Conservation (phyloP, 208 protist genomes). For the Crithidia brevicula region DNA sequence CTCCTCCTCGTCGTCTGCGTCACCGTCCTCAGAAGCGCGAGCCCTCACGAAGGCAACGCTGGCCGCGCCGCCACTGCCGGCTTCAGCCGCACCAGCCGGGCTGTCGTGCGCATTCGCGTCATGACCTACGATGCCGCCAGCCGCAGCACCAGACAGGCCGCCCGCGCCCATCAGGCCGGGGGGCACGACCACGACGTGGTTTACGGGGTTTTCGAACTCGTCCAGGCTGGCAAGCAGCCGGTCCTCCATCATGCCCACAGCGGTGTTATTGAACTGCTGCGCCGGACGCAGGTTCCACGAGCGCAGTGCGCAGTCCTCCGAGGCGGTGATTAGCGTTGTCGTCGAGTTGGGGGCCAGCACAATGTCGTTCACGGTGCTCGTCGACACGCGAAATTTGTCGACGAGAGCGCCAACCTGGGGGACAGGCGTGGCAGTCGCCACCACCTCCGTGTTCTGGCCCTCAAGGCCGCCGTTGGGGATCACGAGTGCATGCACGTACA, state of each 20-base stretch:
- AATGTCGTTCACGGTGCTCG: slow-evolving; percentile 84
- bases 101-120: not conserved
- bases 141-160: not conserved
- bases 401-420: slow-evolving; percentile 47
- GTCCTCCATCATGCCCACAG: slow-evolving; percentile 38
- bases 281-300: slow-evolving; percentile 64
- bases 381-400: slow-evolving; percentile 74
- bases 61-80: not conserved
- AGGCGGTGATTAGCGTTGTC: slow-evolving; percentile 64
- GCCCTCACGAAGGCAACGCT: not conserved
- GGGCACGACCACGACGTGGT: slow-evolving; percentile 73
- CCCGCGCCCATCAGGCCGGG: slow-evolving; percentile 21
- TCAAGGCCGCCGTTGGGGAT: slow-evolving; percentile 8
- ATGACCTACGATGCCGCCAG: too few relatives aligned
- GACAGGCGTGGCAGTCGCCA: not conserved
- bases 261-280: slow-evolving; percentile 15
- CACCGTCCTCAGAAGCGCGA: not conserved
- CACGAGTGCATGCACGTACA: slow-evolving; percentile 73
- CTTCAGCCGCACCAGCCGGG: slow-evolving; percentile 9
- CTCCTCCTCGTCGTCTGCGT: slow-evolving; percentile 4
- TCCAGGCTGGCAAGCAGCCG: slow-evolving; percentile 76
- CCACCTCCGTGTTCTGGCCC: slow-evolving; percentile 1
- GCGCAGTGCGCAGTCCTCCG: slow-evolving; percentile 80
- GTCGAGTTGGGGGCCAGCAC: slow-evolving; percentile 42
- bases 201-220: slow-evolving; percentile 86